A percentile compares a stretch with the other conserved stretches of the same genome.
Conservation (phyloP, 2,329 filamentous ascomycete genomes). For the Immersiporthe knoxdaviesiana region DNA sequence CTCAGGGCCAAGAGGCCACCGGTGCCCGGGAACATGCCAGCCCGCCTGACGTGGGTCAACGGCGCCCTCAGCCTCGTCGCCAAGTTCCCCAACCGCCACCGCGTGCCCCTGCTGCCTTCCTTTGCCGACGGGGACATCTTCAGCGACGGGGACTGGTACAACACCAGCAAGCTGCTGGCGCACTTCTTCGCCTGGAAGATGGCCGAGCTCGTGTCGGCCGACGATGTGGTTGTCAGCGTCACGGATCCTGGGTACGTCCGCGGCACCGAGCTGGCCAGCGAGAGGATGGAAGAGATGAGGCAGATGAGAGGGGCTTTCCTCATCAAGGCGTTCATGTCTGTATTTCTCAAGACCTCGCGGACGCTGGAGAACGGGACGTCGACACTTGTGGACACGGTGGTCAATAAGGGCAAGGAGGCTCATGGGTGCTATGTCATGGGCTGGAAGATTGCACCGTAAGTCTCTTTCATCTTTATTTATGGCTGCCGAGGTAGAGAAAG, state of each 20-base stretch:
- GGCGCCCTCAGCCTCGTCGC: conserved; percentile 4
- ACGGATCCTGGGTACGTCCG: conserved; percentile 50
- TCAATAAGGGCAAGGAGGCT: conserved; percentile 14
- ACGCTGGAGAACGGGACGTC: conserved; percentile 9
- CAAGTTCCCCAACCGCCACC: conserved; percentile 30
- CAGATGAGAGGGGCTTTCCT: neutral
- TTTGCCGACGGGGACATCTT: neutral
- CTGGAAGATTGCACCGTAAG: conserved; percentile 13
- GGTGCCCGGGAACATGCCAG: neutral
- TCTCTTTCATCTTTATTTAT: neutral
- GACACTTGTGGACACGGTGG: conserved; percentile 17
- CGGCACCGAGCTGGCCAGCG: conserved; percentile 41
- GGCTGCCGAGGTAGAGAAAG: neutral
- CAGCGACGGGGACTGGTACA: neutral
- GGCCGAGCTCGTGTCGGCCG: conserved; percentile 41
- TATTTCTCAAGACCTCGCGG: neutral
- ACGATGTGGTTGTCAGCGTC: conserved; percentile 50
- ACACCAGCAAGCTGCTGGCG: conserved; percentile 38
- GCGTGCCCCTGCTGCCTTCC: conserved; percentile 4
- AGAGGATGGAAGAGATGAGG: neutral
- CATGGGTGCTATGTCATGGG: conserved; percentile 22
- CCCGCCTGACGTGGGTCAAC: neutral
- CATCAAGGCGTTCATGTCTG: neutral
- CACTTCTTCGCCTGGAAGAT: conserved; percentile 44
- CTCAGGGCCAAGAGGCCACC: conserved; percentile 27